Base-by-base conservation (phyloP, 2,329 filamentous ascomycete species). In the Orbilia blumenaviensis region DNA sequence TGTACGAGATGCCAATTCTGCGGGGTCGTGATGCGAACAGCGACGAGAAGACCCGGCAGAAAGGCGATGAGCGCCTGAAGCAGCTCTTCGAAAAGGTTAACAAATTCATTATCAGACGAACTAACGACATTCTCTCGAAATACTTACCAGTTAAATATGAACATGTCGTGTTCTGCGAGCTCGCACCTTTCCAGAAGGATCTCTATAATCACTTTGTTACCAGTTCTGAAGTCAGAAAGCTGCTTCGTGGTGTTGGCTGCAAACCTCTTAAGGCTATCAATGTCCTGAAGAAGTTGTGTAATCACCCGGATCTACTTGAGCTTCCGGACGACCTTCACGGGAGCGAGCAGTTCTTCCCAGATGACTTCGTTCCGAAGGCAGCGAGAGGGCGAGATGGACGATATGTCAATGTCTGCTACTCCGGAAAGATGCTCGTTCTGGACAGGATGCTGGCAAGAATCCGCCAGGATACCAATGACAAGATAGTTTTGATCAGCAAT, bases 141-240 rank as follows among this genome's bases (percentile, higher is more conserved):
- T 99, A 99, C 81, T 85, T 99, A 73, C 95, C 95, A 0, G 90
- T 98, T 85, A 99, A 99, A 85, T 99, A 99, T 83, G 95, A 99
- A 83, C 95, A 99, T 82, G 95, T 99, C 29, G 95, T 99, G 0
- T 99, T 99, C 84, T 99, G 95, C 86, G 94, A 94, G 80, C 87
- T 97, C 50, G 91, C 95, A 14, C 92, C 92, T 0, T 98, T 99
- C 84, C 95, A 99, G 83, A 87, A 93, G 66, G 92, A 92, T 79
- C 85, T 99, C 0, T 99, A 99, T 86, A 97, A 97, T 81, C 92
- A 97, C 83, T 99, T 99, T 83, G 94, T 99, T 83, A 92, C 91
- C 58, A 97, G 94, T 75, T 94, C 95, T 0, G 92, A 96, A 76
- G 98, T 99, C 81, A 93, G 96, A 82, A 93, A 92, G 63, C 85